Evolutionary conservation across 192 early-diverging fungal genomes (phyloP).

Genomic region (Podila epigama): DNA sequence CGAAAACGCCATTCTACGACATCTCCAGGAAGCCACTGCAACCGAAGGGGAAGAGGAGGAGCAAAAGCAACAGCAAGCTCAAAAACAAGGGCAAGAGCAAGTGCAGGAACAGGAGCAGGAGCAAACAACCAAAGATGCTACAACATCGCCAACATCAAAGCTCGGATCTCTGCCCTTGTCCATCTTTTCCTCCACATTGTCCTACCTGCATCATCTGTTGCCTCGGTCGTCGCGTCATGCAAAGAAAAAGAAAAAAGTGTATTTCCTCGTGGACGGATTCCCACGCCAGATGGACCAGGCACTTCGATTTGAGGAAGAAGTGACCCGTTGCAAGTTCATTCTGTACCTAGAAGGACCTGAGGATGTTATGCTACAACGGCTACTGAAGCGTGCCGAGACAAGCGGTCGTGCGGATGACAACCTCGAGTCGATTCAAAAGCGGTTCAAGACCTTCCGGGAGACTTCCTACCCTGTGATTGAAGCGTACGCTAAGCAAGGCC

Average conservation of each 20-base stretch:
- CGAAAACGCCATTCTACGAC: neutral
- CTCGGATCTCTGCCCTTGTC: too few relatives aligned
- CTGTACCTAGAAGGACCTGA: conserved; percentile 65
- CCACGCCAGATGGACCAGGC: conserved; percentile 71
- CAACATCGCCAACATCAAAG: too few relatives aligned
- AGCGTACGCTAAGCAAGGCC: conserved; percentile 71
- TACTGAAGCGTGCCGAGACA: conserved; percentile 66
- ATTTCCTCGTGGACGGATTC: conserved; percentile 71
- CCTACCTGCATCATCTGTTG: neutral
- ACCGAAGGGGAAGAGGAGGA: neutral
- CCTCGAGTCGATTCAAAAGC: conserved; percentile 60
- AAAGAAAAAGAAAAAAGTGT: conserved; percentile 18
- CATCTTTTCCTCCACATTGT: too few relatives aligned
- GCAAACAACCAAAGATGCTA: conserved; percentile 1
- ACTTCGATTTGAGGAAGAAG: conserved; percentile 25
- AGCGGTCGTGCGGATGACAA: conserved; percentile 68
- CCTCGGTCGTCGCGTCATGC: neutral
- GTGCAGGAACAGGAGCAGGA: neutral
- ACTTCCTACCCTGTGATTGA: conserved; percentile 89
- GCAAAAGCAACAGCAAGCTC: neutral
- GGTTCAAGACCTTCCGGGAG: conserved; percentile 57
- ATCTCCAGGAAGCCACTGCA: neutral
- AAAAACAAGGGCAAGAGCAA: neutral
- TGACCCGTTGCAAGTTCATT: conserved; percentile 41
- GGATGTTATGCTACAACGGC: conserved; percentile 55